Conservation (phyloP, 495 filamentous ascomycete genomes). For the Penicillium simplicissimum region DNA sequence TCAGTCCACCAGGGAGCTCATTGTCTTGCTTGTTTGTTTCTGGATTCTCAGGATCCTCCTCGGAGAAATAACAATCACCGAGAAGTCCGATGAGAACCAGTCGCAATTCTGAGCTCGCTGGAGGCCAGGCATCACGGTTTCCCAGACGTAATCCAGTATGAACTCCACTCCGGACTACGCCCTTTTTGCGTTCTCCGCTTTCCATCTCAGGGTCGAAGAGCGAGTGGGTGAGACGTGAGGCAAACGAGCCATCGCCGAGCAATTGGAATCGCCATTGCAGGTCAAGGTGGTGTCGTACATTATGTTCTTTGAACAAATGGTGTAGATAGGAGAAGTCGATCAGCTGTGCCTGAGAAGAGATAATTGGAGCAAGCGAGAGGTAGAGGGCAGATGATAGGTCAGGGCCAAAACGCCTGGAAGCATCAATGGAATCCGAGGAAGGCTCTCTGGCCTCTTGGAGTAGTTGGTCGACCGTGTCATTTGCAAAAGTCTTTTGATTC, state of each 20-base stretch:
- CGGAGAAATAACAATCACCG: constrained; percentile 64
- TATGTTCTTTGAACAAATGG: constrained; percentile 74
- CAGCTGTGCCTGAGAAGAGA: constrained; percentile 71
- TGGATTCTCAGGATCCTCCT: constrained; percentile 19
- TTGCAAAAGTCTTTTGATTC: constrained; percentile 26
- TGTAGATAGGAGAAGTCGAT: constrained; percentile 77
- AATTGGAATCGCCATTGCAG: constrained; percentile 81
- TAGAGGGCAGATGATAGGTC: constrained; percentile 70
- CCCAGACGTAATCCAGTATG: constrained; percentile 80
- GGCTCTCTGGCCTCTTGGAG: constrained; percentile 22
- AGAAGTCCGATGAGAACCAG: constrained; percentile 86
- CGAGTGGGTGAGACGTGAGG: constrained; percentile 73
- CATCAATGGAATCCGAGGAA: constrained; percentile 6
- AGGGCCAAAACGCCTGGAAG: constrained; percentile 54
- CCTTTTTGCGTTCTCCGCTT: constrained; percentile 69
- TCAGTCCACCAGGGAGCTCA: constrained; percentile 76
- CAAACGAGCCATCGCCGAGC: constrained; percentile 80
- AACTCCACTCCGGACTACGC: constrained; percentile 66
- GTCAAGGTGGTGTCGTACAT: constrained; percentile 70
- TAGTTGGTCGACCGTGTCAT: constrained; percentile 33
- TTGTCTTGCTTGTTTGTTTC: constrained; percentile 35
- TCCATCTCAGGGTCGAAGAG: constrained; percentile 86
- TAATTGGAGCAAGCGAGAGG: constrained; percentile 73
- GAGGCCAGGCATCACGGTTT: constrained; percentile 80
- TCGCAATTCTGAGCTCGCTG: constrained; percentile 86